A percentile compares a stretch with the other conserved stretches of the same genome.
These are phyloP conservation scores for Cyphellophora attinorum DNA, from an alignment of 2,329 filamentous ascomycete genomes.

Conservation along the genomic window DNA sequence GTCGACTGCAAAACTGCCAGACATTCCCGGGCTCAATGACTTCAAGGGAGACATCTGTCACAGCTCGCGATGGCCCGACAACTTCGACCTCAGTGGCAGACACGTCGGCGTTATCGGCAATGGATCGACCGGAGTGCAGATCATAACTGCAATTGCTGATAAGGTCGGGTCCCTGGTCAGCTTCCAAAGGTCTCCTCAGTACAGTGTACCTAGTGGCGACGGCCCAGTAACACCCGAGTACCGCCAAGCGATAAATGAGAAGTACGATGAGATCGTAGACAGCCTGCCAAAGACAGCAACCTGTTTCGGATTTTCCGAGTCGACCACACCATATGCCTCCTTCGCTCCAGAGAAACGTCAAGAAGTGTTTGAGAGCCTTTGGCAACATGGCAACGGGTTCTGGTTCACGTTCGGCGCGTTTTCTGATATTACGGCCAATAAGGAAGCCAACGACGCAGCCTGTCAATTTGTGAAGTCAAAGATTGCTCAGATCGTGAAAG, in stretches of 20 bases:
- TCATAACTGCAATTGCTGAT: constrained; percentile 17
- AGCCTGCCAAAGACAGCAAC: constrained; percentile 20
- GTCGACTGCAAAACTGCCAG: constrained; percentile 27
- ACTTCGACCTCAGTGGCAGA: constrained; percentile 8
- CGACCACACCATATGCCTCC: constrained; percentile 15
- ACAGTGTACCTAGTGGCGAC: constrained; percentile 9
- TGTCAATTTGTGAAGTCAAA: constrained; percentile 28
- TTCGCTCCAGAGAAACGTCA: constrained; percentile 11
- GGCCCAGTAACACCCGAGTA: constrained; percentile 6
- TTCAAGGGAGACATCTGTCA: constrained; percentile 32
- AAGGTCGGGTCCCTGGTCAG: constrained; percentile 22
- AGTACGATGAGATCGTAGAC: constrained; percentile 25
- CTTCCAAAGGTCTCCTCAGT: constrained; percentile 26
- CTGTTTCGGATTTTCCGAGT: constrained; percentile 10
- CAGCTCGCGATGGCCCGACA: constrained; percentile 30
- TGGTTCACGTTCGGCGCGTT: constrained; percentile 28
- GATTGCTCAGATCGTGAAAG: constrained; percentile 22
- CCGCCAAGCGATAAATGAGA: constrained; percentile 20
- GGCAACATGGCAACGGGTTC: constrained; percentile 27
- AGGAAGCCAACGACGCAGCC: constrained; percentile 28
- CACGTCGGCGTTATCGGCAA: constrained; percentile 33
- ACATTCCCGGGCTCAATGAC: constrained; percentile 25
- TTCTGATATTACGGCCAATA: constrained; percentile 25
- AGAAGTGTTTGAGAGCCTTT: constrained; percentile 21
- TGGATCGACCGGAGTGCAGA: constrained; percentile 33